These are phyloP conservation scores for Silene vulgaris DNA, from an alignment of 179 eudicot species.

Conservation along the genomic window DNA sequence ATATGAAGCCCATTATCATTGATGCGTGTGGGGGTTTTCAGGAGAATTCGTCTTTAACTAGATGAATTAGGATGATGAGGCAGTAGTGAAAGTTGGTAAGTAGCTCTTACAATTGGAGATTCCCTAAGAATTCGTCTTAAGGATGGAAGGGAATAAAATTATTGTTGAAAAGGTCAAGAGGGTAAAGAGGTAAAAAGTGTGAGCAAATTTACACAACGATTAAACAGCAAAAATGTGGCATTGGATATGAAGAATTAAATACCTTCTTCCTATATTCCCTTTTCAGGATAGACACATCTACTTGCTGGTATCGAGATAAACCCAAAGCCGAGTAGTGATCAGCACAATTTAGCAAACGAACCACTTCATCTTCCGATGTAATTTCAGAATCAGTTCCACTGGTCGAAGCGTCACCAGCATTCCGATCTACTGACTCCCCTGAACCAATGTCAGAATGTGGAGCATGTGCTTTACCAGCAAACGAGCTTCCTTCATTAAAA, in stretches of 20 bases:
- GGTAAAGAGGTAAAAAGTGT: background rate
- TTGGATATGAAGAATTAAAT: background rate
- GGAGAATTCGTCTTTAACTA: background rate
- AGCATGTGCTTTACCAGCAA: slow-evolving; percentile 36
- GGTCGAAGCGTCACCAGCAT: slow-evolving; percentile 74
- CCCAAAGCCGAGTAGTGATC: slow-evolving; percentile 95
- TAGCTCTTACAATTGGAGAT: background rate
- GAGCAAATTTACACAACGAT: background rate
- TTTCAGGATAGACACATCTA: slow-evolving; percentile 70
- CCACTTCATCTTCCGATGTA: slow-evolving; percentile 88
- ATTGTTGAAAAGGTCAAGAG: background rate
- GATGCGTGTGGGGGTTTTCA: background rate
- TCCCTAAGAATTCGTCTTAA: too few species aligned
- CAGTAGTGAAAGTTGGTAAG: background rate
- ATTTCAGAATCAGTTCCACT: slow-evolving; percentile 75
- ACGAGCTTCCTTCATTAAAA: slow-evolving; percentile 49
- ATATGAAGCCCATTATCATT: background rate
- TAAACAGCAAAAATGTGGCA: slow-evolving; percentile 2
- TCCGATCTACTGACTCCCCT: slow-evolving; percentile 50
- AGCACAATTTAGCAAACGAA: slow-evolving; percentile 68
- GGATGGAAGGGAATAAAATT: too few species aligned
- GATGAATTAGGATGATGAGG: background rate
- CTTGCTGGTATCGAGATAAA: slow-evolving; percentile 53
- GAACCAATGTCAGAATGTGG: slow-evolving; percentile 43
- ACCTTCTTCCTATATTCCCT: slow-evolving; percentile 91